These are phyloP conservation scores for Pythium aquatile DNA, from an alignment of 352 stramenopile genomes.

Conservation along the genomic window DNA sequence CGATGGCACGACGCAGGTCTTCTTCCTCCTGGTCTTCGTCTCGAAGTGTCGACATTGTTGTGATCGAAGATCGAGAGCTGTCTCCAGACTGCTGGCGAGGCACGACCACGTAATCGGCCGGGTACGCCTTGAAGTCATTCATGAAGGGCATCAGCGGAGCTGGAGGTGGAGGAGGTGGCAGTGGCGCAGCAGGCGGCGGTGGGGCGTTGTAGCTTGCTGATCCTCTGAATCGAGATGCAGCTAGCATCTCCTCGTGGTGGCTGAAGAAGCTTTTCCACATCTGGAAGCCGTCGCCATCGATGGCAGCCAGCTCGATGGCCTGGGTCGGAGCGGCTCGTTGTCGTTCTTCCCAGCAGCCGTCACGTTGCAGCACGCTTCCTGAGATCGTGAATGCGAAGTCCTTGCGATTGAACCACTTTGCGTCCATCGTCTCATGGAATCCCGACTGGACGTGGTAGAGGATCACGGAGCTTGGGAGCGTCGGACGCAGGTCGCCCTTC, in stretches of 20 bases:
- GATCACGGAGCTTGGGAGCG: constrained; percentile 56
- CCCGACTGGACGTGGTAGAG: constrained; percentile 56
- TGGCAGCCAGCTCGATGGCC: constrained; percentile 55
- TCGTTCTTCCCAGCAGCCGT: constrained; percentile 33
- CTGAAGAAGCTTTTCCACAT: constrained; percentile 63
- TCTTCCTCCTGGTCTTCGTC: constrained; percentile 44
- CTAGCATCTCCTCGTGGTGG: constrained; percentile 43
- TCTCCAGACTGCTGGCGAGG: constrained; percentile 6
- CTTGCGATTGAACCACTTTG: constrained; percentile 76
- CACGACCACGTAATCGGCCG: constrained; percentile 7
- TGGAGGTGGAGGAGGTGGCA: not conserved
- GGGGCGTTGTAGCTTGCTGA: not conserved
- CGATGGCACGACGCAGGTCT: constrained; percentile 51
- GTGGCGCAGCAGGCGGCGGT: not conserved
- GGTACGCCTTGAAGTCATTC: constrained; percentile 8
- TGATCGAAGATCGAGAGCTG: constrained; percentile 13
- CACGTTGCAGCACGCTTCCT: constrained; percentile 27
- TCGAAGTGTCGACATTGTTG: constrained; percentile 19
- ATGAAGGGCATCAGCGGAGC: not conserved
- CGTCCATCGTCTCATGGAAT: constrained; percentile 41
- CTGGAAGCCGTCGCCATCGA: constrained; percentile 42
- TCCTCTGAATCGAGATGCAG: not conserved
- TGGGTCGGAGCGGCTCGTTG: constrained; percentile 34
- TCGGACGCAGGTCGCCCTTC: constrained; percentile 39
- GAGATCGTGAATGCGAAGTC: constrained; percentile 53